Base-by-base conservation (phyloP, 2,329 filamentous ascomycete genomes). In the Thielaviopsis euricoi region DNA sequence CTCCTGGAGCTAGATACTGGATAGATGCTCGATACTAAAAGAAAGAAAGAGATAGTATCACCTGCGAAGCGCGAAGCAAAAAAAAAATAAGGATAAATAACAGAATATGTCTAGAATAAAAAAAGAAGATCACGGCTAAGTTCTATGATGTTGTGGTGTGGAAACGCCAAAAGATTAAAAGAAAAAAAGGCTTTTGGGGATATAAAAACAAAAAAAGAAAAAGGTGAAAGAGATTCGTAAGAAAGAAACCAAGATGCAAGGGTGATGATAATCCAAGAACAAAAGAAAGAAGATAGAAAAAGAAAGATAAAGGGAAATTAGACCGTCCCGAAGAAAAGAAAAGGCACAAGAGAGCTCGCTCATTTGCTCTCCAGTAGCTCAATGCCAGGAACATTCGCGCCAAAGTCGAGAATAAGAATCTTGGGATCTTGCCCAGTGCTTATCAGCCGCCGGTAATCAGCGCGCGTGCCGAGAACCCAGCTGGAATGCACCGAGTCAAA, bases 401-500 rank as follows among this genome's bases (percentile, higher is more conserved):
- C 93, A 73, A 97, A 98, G 72, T 98, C 93, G 77, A 97, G 85
- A 61, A 98, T 86, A 60, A 97, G 73, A 55, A 94, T 89, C 67
- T 94, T 85, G 37, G 90, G 87, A 66, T 96, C 90, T 70, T 98
- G 93, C 54, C 90, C 93, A 0, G 91, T 95, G 65, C 89, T 93
- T 62, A 98, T 87, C 62, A 98, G 93, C 61, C 93, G 82, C 60
- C 91, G 79, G 70, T 97, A 97, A 68, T 98, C 91, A 62, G 87
- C 90, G 76, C 96, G 96, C 55, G 93, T 93, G 62, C 88, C 90
- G 60, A 98, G 74, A 66, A 98, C 94, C 93, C 93, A 98, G 71
- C 89, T 95, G 12, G 86, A 85, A 60, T 95, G 95, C 89, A 90
- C 97, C 64, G 87, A 83, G n/a, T 89, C 87, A 65, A 96, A 91